phyloP scores from a whole-genome alignment of 805 yeast species.

The Hyphopichia homilentoma region DNA sequence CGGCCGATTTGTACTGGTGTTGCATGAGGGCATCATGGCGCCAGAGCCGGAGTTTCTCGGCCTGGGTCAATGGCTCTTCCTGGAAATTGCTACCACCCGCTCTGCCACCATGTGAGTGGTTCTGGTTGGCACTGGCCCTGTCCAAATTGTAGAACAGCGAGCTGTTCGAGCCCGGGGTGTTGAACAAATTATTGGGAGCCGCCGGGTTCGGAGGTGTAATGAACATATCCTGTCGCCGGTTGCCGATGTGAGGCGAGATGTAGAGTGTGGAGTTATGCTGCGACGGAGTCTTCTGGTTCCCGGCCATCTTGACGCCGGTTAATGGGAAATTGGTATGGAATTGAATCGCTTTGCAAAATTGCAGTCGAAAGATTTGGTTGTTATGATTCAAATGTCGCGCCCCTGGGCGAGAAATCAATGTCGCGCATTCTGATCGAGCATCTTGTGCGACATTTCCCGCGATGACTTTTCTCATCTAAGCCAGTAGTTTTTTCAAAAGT shows the following conservation, averaged over 20 bases:
- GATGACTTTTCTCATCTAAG: no score
- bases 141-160: slow-evolving; percentile 37
- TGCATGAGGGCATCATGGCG: slow-evolving; percentile 90
- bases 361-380: no score
- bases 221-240: slow-evolving; percentile 36
- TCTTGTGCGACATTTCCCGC: no score
- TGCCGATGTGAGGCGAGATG: slow-evolving; percentile 62
- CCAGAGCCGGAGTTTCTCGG: slow-evolving; percentile 86
- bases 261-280: slow-evolving; percentile 73
- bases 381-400: no score
- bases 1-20: slow-evolving; percentile 87
- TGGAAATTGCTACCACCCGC: slow-evolving; percentile 4
- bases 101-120: slow-evolving; percentile 6
- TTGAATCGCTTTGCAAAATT: no score
- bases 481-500: no score
- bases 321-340: no score
- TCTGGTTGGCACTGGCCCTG: slow-evolving; percentile 8
- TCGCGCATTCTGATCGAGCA: no score
- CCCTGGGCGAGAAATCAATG: no score
- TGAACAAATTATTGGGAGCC: slow-evolving; percentile 28
- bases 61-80: slow-evolving; percentile 60
- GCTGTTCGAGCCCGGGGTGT: slow-evolving; percentile 39
- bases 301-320: slow-evolving; percentile 12
- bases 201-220: slow-evolving; percentile 49
- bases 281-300: slow-evolving; percentile 33